Base-by-base conservation (phyloP, 768 basidiomycete species). In the Mycena rebaudengoi region DNA sequence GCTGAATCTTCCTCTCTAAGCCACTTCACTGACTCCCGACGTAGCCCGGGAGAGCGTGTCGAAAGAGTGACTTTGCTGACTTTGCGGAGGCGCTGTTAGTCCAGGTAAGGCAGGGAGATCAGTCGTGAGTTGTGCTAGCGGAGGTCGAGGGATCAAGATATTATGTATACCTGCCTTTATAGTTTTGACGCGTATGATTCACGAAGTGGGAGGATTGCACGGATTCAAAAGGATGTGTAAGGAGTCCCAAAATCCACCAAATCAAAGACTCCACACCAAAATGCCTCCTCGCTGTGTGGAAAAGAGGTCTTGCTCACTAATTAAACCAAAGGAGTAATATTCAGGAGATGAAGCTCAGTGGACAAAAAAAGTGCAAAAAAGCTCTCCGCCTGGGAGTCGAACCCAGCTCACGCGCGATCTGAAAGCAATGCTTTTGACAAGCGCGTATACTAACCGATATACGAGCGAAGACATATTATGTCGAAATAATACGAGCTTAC, bases 61-160 rank as follows among this genome's bases (percentile, higher is more conserved):
- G 80, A 37, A 86, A 83, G 66, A 75, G 81, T 59, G 86, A 87
- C 44, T 89, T 89, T 73, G 78, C 79, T 49, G 79, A 82, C 8
- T 88, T 89, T 66, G 79, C 83, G 18, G 77, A 82, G 63, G 71
- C 78, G 20, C 73, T 88, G 51, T 69, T 82, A 55, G 74, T 78
- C 59, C 40, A 37, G 35, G 35, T 37, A 18, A 10, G 35, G 35
- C 11, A 37, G 35, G 35, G 35, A 10, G 18, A 18, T 18, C 35
- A 37, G 18, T 37, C 35, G 10, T 37, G n/a, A 37, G 35, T 37
- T 37, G 10, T 18, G 16, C 45, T n/a, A n/a, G n/a, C n/a, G n/a
- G n/a, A n/a, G n/a, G n/a, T n/a, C n/a, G n/a, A n/a, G n/a, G n/a
- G n/a, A n/a, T n/a, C n/a, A n/a, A n/a, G n/a, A n/a, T n/a, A n/a